Evolutionary conservation across 2,329 filamentous ascomycete species (phyloP).

Genomic region (Aquanectria penicillioides): DNA sequence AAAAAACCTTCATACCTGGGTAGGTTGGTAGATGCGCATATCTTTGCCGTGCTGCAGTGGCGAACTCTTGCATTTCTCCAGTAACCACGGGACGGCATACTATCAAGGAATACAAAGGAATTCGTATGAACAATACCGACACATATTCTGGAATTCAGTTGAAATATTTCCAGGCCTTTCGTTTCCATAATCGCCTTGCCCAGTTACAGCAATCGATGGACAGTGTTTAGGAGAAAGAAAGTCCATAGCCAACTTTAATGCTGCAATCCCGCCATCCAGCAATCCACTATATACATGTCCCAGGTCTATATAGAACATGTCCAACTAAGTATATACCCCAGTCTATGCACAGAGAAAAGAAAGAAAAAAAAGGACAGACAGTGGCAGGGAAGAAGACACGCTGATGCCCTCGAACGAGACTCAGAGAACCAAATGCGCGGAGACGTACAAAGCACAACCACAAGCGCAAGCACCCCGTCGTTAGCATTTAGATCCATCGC

Average conservation of each 20-base stretch:
- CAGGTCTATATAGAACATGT: constrained; percentile 25
- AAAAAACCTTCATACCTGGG: too few species aligned
- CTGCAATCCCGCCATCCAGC: constrained; percentile 15
- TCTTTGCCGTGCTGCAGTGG: neutral
- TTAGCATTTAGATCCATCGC: constrained; percentile 55
- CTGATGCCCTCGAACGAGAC: too few species aligned
- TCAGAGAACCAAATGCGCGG: too few species aligned
- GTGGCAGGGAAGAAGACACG: neutral
- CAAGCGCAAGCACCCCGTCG: neutral
- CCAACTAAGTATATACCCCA: constrained; percentile 22
- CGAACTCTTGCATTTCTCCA: neutral
- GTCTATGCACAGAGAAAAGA: constrained; percentile 31
- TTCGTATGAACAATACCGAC: too few species aligned
- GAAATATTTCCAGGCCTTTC: too few species aligned
- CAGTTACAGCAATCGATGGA: too few species aligned
- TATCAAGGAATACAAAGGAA: too few species aligned
- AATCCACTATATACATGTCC: constrained; percentile 13
- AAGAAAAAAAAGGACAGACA: constrained; percentile 18
- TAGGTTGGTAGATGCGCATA: neutral
- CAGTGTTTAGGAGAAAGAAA: neutral
- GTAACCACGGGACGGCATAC: too few species aligned
- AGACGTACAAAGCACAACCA: neutral
- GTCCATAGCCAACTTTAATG: constrained; percentile 24
- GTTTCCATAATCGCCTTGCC: too few species aligned
- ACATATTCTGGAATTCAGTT: too few species aligned